Evolutionary conservation across 176 grass and related monocot species (phyloP).

Genomic region (Neostapfia colusana): DNA sequence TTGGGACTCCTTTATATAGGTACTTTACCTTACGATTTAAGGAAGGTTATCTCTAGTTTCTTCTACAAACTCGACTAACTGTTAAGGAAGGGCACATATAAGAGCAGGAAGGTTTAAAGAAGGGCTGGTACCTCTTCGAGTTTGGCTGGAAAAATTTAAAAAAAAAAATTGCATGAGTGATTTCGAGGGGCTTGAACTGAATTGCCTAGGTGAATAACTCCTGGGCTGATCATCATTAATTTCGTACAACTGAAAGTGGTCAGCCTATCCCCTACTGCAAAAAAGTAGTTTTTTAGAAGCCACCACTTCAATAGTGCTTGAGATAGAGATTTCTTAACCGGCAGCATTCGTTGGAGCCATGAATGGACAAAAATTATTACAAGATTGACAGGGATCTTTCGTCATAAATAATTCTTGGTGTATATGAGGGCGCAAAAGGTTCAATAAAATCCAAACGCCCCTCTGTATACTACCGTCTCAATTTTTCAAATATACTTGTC

Average conservation of each 20-base stretch:
- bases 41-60: too few species aligned
- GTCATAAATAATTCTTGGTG: background rate
- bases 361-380: background rate
- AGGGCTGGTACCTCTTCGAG: background rate
- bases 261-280: constrained; percentile 19
- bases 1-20: too few species aligned
- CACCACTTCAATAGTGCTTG: constrained; percentile 2
- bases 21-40: too few species aligned
- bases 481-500: background rate
- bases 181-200: background rate
- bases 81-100: background rate
- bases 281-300: constrained; percentile 21
- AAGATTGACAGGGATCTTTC: background rate
- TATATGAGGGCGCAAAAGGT: background rate
- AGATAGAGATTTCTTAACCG: constrained; percentile 29
- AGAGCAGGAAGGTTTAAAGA: background rate
- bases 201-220: background rate
- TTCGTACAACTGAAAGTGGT: constrained; percentile 28
- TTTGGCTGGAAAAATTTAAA: background rate
- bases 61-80: background rate
- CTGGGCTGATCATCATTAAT: constrained; percentile 13
- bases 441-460: background rate
- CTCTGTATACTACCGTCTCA: background rate
- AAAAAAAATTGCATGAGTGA: background rate
- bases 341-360: background rate